Percentiles rank a stretch among this genome's conserved stretches.
phyloP scores from a whole-genome alignment of 2,329 filamentous ascomycete species.

The Aspergillus jensenii region DNA sequence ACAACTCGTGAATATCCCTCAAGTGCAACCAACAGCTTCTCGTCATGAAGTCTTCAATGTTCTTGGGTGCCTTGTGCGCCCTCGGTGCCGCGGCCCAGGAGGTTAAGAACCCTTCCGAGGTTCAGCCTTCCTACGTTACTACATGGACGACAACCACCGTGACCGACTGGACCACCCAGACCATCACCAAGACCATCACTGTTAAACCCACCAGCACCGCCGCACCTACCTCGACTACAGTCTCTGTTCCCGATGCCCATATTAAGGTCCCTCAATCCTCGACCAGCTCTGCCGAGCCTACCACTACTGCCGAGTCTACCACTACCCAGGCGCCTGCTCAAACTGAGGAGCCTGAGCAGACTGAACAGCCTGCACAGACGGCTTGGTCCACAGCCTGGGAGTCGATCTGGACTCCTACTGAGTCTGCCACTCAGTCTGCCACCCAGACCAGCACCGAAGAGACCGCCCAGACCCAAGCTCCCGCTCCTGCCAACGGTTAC shows the following conservation, averaged over 20 bases:
- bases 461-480: constrained; percentile 13
- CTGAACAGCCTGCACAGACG: not conserved
- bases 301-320: constrained; percentile 3
- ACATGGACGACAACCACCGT: constrained; percentile 13
- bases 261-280: not conserved
- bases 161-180: constrained; percentile 36
- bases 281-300: not conserved
- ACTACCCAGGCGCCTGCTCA: not conserved
- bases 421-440: constrained; percentile 8
- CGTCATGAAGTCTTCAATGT: constrained; percentile 35
- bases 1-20: constrained; percentile 5
- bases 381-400: not conserved
- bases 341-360: too few species aligned
- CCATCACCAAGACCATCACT: constrained; percentile 38
- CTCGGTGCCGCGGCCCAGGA: constrained; percentile 28
- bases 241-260: not conserved
- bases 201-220: constrained; percentile 4
- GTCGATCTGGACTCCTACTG: constrained; percentile 10
- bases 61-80: constrained; percentile 38
- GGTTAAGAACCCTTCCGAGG: constrained; percentile 14
- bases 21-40: constrained; percentile 7
- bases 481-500: constrained; percentile 15
- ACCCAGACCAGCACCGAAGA: not conserved
- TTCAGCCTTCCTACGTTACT: constrained; percentile 35
- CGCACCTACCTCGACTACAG: not conserved